A percentile compares a stretch with the other conserved stretches of the same genome.
Evolutionary conservation across 495 filamentous ascomycete genomes (phyloP).

Genomic region (Annulohypoxylon stygium): DNA sequence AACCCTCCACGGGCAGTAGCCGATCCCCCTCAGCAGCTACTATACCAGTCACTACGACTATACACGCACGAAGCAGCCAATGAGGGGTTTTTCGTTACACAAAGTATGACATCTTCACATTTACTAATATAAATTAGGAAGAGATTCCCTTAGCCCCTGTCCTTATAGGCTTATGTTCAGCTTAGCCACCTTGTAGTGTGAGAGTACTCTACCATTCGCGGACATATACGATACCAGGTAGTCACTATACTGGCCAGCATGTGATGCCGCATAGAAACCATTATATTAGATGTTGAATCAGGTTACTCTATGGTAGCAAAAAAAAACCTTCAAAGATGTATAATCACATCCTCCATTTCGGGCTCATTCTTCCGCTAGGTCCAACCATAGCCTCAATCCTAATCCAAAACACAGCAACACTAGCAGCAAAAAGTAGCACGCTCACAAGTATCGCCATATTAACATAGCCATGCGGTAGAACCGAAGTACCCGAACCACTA

Average conservation of each 20-base stretch:
- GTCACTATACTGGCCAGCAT: neutral
- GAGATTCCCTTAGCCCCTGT: neutral
- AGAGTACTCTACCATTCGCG: neutral
- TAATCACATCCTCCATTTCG: slow-evolving; percentile 19
- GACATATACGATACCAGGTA: neutral
- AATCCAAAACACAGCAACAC: slow-evolving; percentile 21
- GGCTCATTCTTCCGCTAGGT: slow-evolving; percentile 1
- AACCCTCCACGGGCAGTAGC: neutral
- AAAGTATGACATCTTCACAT: neutral
- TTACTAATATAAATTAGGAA: neutral
- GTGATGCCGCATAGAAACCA: neutral
- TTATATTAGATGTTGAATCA: neutral
- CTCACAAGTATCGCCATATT: slow-evolving; percentile 7
- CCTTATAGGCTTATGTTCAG: neutral
- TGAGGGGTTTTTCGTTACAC: neutral
- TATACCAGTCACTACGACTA: neutral
- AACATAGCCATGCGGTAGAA: slow-evolving; percentile 14
- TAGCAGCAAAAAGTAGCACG: slow-evolving; percentile 18
- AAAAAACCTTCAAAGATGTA: neutral
- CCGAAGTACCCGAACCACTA: neutral
- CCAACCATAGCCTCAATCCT: slow-evolving; percentile 15
- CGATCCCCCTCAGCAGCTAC: neutral
- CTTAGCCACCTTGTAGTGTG: neutral
- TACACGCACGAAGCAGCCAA: slow-evolving; percentile 5
- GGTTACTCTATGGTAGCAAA: neutral